Evolutionary conservation across 2,329 filamentous ascomycete genomes (phyloP).

Genomic region (Hypocrella siamensis): DNA sequence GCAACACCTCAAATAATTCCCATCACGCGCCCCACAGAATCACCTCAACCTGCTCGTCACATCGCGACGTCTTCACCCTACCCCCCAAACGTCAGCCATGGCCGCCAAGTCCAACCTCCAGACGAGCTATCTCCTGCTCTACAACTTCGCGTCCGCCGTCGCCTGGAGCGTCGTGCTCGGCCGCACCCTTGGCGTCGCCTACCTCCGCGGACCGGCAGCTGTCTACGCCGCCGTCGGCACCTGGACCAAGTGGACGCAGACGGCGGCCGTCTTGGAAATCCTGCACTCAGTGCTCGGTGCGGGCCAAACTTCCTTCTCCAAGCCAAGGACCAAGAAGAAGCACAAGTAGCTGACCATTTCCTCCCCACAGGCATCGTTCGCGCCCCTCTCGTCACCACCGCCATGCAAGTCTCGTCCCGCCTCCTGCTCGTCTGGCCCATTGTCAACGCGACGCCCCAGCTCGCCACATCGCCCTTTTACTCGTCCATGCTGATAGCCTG

Average conservation of each 20-base stretch:
- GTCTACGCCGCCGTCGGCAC: slow-evolving; percentile 48
- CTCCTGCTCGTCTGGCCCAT: slow-evolving; percentile 83
- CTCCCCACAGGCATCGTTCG: slow-evolving; percentile 69
- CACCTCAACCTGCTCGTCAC: too few species aligned
- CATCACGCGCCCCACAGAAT: too few species aligned
- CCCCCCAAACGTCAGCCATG: not conserved
- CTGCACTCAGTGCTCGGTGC: slow-evolving; percentile 64
- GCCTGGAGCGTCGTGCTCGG: slow-evolving; percentile 68
- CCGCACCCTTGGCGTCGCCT: slow-evolving; percentile 42
- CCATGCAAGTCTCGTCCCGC: slow-evolving; percentile 79
- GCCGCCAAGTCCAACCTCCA: slow-evolving; percentile 17
- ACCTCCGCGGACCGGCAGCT: slow-evolving; percentile 35
- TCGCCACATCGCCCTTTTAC: slow-evolving; percentile 48
- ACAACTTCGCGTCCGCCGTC: slow-evolving; percentile 64
- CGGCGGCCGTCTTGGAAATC: slow-evolving; percentile 67
- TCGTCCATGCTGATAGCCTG: slow-evolving; percentile 72
- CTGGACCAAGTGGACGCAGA: slow-evolving; percentile 70
- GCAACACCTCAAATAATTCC: too few species aligned
- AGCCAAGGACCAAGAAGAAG: too few species aligned
- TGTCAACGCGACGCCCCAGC: slow-evolving; percentile 55
- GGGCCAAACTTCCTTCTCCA: too few species aligned
- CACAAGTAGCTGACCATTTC: too few species aligned
- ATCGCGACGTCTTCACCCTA: not conserved
- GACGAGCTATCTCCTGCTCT: slow-evolving; percentile 61
- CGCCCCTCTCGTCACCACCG: slow-evolving; percentile 69